These are phyloP conservation scores for Incumbomyces lentus DNA, from an alignment of 2,329 filamentous ascomycete genomes.

Conservation along the genomic window DNA sequence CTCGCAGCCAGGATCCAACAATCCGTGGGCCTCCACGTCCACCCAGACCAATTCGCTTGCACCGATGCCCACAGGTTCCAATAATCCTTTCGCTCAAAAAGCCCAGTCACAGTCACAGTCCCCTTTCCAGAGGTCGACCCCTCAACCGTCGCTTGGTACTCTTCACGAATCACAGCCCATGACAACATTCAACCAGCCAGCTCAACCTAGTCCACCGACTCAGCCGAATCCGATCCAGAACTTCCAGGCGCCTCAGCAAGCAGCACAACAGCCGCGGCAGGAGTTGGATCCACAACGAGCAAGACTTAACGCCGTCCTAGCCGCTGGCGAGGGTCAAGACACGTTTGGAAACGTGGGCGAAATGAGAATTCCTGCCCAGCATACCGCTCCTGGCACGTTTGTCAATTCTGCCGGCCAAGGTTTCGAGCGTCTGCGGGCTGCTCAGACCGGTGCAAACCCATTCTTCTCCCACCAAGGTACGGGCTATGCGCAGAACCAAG, in stretches of 20 bases:
- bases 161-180: slow-evolving; percentile 78
- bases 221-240: slow-evolving; percentile 45
- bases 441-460: slow-evolving; percentile 71
- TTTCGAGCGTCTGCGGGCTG: slow-evolving; percentile 57
- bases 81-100: slow-evolving; percentile 76
- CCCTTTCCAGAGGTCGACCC: slow-evolving; percentile 50
- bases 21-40: slow-evolving; percentile 71
- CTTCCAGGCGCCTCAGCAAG: slow-evolving; percentile 39
- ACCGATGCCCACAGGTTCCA: slow-evolving; percentile 84
- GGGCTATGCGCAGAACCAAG: slow-evolving; percentile 33
- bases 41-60: slow-evolving; percentile 55
- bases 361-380: slow-evolving; percentile 86
- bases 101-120: slow-evolving; percentile 27
- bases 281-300: slow-evolving; percentile 49
- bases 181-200: slow-evolving; percentile 41
- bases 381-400: slow-evolving; percentile 91
- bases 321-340: slow-evolving; percentile 84
- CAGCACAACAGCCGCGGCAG: slow-evolving; percentile 32
- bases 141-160: slow-evolving; percentile 60
- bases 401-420: slow-evolving; percentile 88
- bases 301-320: slow-evolving; percentile 75
- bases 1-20: slow-evolving; percentile 74
- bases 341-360: slow-evolving; percentile 98
- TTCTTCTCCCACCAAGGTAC: slow-evolving; percentile 80
- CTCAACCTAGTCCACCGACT: slow-evolving; percentile 45